Conservation (phyloP, 495 filamentous ascomycete species). For the Penicillium lagena region DNA sequence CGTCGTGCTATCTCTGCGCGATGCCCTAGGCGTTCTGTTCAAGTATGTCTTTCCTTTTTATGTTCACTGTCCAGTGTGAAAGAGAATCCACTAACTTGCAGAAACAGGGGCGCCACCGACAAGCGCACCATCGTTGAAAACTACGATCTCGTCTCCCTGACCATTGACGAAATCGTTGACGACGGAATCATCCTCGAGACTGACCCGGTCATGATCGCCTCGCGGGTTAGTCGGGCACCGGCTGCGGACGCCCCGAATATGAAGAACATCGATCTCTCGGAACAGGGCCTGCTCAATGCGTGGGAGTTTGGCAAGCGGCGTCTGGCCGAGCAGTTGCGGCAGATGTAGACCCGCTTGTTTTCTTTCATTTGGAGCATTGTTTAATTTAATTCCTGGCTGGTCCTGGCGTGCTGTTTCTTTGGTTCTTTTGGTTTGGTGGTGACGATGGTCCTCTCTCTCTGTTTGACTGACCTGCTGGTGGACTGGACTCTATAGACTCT, state of each 20-base stretch:
- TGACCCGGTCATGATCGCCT: constrained; percentile 86
- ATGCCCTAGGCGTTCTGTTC: constrained; percentile 84
- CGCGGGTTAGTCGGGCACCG: constrained; percentile 86
- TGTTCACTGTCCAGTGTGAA: not conserved
- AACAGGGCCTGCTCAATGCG: constrained; percentile 91
- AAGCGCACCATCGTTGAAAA: constrained; percentile 97
- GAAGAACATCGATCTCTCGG: constrained; percentile 88
- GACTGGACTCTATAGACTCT: constrained; percentile 17
- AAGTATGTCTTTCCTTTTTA: constrained; percentile 53
- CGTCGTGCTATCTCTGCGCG: constrained; percentile 79
- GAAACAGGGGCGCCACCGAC: constrained; percentile 76
- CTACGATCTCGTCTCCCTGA: constrained; percentile 87
- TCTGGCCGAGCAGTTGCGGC: constrained; percentile 83
- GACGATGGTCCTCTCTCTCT: constrained; percentile 5
- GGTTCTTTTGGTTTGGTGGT: constrained; percentile 13
- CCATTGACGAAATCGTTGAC: constrained; percentile 93
- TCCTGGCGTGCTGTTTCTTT: constrained; percentile 28
- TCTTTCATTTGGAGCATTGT: constrained; percentile 17
- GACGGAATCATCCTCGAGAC: constrained; percentile 97
- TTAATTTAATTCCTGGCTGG: constrained; percentile 30
- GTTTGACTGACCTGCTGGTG: too few relatives aligned
- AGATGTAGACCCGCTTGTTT: constrained; percentile 39
- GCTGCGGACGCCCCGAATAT: constrained; percentile 81
- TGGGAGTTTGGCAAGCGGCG: constrained; percentile 94
- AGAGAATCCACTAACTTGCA: not conserved